Base-by-base conservation (phyloP, 140 eudicot genomes). In the Ambrosia hybrid region DNA sequence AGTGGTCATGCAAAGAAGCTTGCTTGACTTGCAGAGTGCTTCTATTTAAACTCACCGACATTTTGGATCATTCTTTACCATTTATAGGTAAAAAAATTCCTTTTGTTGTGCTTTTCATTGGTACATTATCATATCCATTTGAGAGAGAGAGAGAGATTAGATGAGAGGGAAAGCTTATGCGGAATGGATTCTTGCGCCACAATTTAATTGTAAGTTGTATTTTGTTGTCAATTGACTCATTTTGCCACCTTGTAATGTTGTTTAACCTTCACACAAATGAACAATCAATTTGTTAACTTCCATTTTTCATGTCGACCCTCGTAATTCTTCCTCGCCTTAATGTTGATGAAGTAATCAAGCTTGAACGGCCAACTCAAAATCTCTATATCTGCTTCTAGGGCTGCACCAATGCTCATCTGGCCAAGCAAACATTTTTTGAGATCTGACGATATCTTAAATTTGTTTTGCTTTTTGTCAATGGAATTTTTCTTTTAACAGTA, bases 1-100 rank as follows among this genome's bases (percentile, higher is more conserved):
- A 84, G 68, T 63, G 97, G 99, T 3, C 97, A 97, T 43, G 99
- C 99, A 6, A 94, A 86, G 85, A 94, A 94, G 82, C 92, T 88
- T 71, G 95, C 97, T 17, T 93, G 70, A 74, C n/a, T n/a, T n/a
- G n/a, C n/a, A n/a, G n/a, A n/a, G n/a, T n/a, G n/a, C n/a, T n/a
- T n/a, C n/a, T n/a, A n/a, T n/a, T n/a, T n/a, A n/a, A n/a, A n/a
- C n/a, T n/a, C n/a, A n/a, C n/a, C n/a, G n/a, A n/a, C n/a, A n/a
- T n/a, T n/a, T n/a, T n/a, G n/a, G n/a, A n/a, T n/a, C n/a, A n/a
- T n/a, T n/a, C n/a, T 21, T 78, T 71, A 78, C 74, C 74, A 55
- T 56, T 75, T 51, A 30, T 49, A 65, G 78, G 78, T 65, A 57
- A 64, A 64, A 78, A n/a, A n/a, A n/a, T 72, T 64, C 69, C 52